Base-by-base conservation (phyloP, 2,329 filamentous ascomycete genomes). In the Fusarium sublunatum region DNA sequence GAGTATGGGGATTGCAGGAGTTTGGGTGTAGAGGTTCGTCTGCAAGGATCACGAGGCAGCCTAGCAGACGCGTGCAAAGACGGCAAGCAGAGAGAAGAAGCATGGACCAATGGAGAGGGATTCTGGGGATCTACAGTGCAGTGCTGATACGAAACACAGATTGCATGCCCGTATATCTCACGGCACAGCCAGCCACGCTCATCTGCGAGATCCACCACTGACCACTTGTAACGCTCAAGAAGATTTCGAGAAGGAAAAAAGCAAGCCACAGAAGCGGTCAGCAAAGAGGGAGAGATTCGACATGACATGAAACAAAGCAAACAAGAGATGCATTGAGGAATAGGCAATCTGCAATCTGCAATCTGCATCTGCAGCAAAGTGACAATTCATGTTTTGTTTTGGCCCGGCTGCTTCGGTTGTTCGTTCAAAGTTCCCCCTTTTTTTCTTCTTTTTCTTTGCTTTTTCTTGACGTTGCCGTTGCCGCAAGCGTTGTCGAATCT, bases 181-280 rank as follows among this genome's bases (percentile, higher is more conserved):
- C 53, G 59, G 49, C 29, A 15, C 42, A 57, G 51, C 48, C 31
- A 64, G 45, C n/a, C 34, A 40, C 32, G n/a, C n/a, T n/a, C n/a
- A n/a, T n/a, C 46, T 39, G 35, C 47, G 28, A 51, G 57, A 64
- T 64, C 60, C 57, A 58, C 57, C 57, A 34, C 39, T 55, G 19
- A n/a, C n/a, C n/a, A n/a, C n/a, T n/a, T n/a, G 22, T 42, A 35
- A 40, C 22, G 47, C 60, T 60, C 31, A 56, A 61, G 67, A 64
- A 59, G 46, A 51, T 54, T 61, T 66, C 58, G 55, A 68, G 61
- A 68, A 63, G 43, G 31, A 66, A 69, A 69, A 32, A 11, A 70
- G 67, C 64, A 69, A 69, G 50, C 48, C 53, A 58, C 57, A 53
- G 40, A 25, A 57, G 61, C 47, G 47, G 61, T 47, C 56, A 60